phyloP scores from a whole-genome alignment of 257 asterid species.

The Verbascum thapsus region DNA sequence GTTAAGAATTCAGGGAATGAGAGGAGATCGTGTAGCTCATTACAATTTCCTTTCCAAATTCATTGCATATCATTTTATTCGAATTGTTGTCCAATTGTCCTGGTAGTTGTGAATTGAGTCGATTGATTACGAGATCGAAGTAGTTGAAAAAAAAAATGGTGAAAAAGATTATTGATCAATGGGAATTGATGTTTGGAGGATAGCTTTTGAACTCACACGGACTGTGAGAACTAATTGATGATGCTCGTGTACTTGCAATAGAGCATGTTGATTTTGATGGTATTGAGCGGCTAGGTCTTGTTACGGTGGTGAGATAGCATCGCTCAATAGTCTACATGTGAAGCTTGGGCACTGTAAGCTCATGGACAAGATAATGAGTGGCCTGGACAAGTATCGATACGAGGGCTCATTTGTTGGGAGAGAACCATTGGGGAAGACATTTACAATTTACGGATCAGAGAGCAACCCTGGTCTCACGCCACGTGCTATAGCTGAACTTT shows the following conservation, averaged over 20 bases:
- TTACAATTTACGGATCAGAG: conserved; percentile 91
- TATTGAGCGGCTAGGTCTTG: background rate
- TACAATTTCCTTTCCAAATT: too few relatives aligned
- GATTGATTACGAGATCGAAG: background rate
- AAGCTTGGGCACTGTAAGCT: background rate
- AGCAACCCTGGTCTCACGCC: conserved; percentile 90
- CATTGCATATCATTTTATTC: too few relatives aligned
- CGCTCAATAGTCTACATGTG: background rate
- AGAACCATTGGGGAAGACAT: conserved; percentile 99
- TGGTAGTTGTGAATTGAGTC: too few relatives aligned
- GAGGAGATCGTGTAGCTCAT: too few relatives aligned
- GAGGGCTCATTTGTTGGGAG: too few relatives aligned
- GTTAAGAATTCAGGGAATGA: too few relatives aligned
- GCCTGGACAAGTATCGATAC: background rate
- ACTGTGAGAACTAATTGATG: background rate
- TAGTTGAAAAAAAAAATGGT: background rate
- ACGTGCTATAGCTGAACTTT: conserved; percentile 85
- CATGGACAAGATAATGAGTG: background rate
- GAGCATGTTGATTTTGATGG: background rate
- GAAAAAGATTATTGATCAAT: background rate
- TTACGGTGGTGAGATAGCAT: background rate
- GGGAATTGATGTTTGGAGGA: background rate
- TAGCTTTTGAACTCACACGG: background rate
- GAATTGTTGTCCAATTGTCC: too few relatives aligned
- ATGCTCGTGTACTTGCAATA: background rate